Evolutionary conservation across 768 basidiomycete genomes (phyloP), one percentile per base, ranked within the genome.

Genomic region (Mycena galopus): DNA sequence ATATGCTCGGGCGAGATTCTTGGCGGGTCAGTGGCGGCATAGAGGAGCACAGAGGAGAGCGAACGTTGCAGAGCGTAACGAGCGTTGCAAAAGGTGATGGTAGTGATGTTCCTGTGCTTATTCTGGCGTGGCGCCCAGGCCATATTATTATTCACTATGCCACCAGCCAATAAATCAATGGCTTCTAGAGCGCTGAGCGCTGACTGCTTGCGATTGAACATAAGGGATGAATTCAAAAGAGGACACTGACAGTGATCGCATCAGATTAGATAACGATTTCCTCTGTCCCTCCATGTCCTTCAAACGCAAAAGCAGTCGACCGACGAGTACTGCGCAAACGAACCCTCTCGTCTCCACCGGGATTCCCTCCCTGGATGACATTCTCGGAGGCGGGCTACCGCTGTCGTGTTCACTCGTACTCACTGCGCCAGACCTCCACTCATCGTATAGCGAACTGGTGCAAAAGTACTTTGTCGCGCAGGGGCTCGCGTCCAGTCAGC

Each of bases 311-410:
- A 61, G 65, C 3, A 60, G 8, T 16, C 59, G 58, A 0, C 12
- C 58, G 2, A 39, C 44, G 4, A 21, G 32, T 4, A 9, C 53
- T 14, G n/a, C 74, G n/a, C 64, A 35, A 2, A 62, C 68, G 2
- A 21, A 58, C 11, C 19, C 63, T 6, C 16, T 70, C 4, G 37
- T 72, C 17, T 97, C 97, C 1, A 95, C 95, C 6, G 98, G 98
- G 2, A 90, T 99, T 11, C 92, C 96, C 30, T 96, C 96, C 16
- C 86, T 99, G 25, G 98, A 99, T 81, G 98, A 99, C 79, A 90
- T 99, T 72, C 90, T 99, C 44, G 96, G 96, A 65, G 96, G 96
- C 32, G 96, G 96, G 21, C 81, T 98, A 39, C 96, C 97, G 16
- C 87, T 97, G 66, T 92, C 94, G 2, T 93, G 93, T 72, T 89